Conservation (phyloP, 495 filamentous ascomycete species). For the Penicillium canescens region DNA sequence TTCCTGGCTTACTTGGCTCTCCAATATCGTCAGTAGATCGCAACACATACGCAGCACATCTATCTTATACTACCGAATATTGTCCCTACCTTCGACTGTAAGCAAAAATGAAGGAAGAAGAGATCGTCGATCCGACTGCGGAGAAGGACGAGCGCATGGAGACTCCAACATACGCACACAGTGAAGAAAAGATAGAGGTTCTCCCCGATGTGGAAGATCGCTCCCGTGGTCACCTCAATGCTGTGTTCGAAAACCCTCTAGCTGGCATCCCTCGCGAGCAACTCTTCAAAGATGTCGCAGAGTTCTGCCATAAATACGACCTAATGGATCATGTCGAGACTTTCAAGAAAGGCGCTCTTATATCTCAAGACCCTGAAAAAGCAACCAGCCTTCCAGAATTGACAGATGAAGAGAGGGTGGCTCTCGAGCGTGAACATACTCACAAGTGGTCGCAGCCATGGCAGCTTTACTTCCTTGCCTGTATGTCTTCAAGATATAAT, state of each 20-base stretch:
- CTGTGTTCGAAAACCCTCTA: constrained; percentile 51
- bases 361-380: constrained; percentile 47
- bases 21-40: too few species aligned
- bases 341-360: constrained; percentile 55
- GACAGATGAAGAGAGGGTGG: constrained; percentile 43
- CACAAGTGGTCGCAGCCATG: constrained; percentile 60
- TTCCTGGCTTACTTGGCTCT: too few species aligned
- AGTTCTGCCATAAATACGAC: constrained; percentile 45
- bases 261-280: constrained; percentile 47
- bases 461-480: constrained; percentile 56
- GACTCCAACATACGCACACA: constrained; percentile 8
- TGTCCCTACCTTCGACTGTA: background rate
- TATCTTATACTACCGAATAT: background rate
- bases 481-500: constrained; percentile 27
- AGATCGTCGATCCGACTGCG: background rate
- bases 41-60: background rate
- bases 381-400: constrained; percentile 45
- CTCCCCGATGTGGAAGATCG: constrained; percentile 22
- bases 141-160: constrained; percentile 6
- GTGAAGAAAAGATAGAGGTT: constrained; percentile 7
- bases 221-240: constrained; percentile 24
- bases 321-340: constrained; percentile 43
- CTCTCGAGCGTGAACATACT: constrained; percentile 45
- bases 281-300: constrained; percentile 50
- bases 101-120: constrained; percentile 11